Evolutionary conservation across 768 basidiomycete genomes (phyloP), one percentile per base, ranked within the genome.

Genomic region (Boletus tomentosulus): DNA sequence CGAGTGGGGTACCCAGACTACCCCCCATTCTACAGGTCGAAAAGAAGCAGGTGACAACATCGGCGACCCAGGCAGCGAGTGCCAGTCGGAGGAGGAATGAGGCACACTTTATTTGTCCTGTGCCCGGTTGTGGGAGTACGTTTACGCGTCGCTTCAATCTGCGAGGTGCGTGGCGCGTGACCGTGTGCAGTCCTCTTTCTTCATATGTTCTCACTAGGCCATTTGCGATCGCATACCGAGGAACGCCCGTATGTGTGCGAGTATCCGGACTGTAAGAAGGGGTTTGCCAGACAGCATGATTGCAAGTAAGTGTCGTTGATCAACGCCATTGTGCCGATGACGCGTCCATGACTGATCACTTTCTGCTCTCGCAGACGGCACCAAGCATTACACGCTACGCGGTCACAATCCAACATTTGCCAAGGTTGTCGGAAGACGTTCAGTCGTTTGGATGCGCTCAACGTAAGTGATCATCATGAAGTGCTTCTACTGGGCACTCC

Each of bases 121-220:
- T 98, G 15, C 90, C 92, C 10, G 93, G 92, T 12, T 98, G 94
- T 74, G 92, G 92, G 43, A 93, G 91, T 70, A 96, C 94, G n/a
- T 98, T 98, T 72, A 98, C 94, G 63, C 84, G 91, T 67, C 81
- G 90, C 53, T 93, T 93, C 76, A 93, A 93, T 71, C 71, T 93
- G 51, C 75, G 87, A 81, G 91, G 90, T 90, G 57, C 48, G 69
- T 69, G 45, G 37, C 38, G 33, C 25, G 19, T 22, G n/a, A 25
- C 43, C 46, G 27, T 13, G 16, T 16, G 13, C 46, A 49, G 52
- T 57, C 47, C 51, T 49, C 48, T 38, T 50, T 39, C 43, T 46
- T 60, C 25, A 60, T 52, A 7, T 12, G 51, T 50, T 1, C 7
- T 61, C 41, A 53, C 12, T 71, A 88, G 94, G 94, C 51, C 94